Base-by-base conservation (phyloP, 352 stramenopile species). In the Saprolegnia parasitica region DNA sequence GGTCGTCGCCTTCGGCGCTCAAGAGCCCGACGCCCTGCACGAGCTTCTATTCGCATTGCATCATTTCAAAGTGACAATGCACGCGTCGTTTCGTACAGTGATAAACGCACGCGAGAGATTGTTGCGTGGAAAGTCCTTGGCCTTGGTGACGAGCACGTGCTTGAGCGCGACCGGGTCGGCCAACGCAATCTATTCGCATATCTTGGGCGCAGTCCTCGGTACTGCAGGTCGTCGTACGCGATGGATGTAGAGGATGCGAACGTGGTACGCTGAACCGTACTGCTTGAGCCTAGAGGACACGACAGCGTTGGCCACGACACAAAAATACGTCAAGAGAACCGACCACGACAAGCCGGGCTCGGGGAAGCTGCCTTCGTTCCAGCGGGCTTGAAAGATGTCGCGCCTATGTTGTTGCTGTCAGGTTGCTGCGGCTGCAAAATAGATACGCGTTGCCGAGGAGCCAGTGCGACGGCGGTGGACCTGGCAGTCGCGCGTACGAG, bases 81-180 rank as follows among this genome's bases (percentile, higher is more conserved):
- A 68, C 16, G 47, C n/a, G 20, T 18, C 3, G 39, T 4, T 1
- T 47, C 21, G 20, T 40, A 70, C 63, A 21, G 29, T 16, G 16
- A 70, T 37, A 49, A 70, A 70, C 0, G 20, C 6, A 15, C 63
- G 46, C 1, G 63, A 39, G 9, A 61, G n/a, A 5, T 18, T 49
- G n/a, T 52, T 52, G 2, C 63, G 63, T 5, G 63, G 63, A 40
- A 55, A 70, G 21, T 70, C 32, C 18, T 62, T 24, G 26, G 29
- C 37, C 2, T 70, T 55, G 2, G 63, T 70, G 0, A 29, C 45
- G 15, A 63, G 61, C 11, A 70, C 49, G 37, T 70, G 63, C 63
- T 70, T 70, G 37, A 70, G 49, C 2, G 32, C 50, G 5, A 55
- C 63, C 3, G 63, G 63, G 40, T 70, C 63, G 8, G 63, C 52